Evolutionary conservation across 2,329 filamentous ascomycete genomes (phyloP), one percentile per base, ranked within the genome.

Genomic region (Mariannaea elegans): DNA sequence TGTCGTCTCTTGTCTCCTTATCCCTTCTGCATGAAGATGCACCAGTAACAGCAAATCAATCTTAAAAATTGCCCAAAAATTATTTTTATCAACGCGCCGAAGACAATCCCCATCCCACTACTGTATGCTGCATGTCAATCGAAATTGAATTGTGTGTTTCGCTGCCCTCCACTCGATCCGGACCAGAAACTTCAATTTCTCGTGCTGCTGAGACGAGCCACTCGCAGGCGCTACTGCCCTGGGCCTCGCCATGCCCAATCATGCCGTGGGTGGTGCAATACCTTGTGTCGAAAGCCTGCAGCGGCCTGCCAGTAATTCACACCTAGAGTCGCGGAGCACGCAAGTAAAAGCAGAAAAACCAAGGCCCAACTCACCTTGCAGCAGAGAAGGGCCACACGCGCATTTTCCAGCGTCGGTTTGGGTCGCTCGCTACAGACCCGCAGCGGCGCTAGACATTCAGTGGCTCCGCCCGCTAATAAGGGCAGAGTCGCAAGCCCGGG

Each of bases 391-490:
- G 7, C 16, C 39, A 42, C 57, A 45, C 34, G 54, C 42, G 36
- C 48, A 52, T 18, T 50, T 46, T 39, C 18, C 54, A 61, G 61
- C 55, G 56, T 31, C 58, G 63, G 59, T 55, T 56, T 69, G 65
- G 58, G 58, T 39, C 57, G 27, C 36, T 49, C 46, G 53, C 61
- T 54, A 48, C 54, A 66, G 66, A 63, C 68, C 66, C 62, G 65
- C 67, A 59, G 65, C 44, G 60, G 67, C 70, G 66, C 67, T 72
- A 70, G 62, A 59, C 56, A 21, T 61, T 58, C 64, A 68, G 70
- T 67, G 63, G 49, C 63, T 63, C 65, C 65, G 62, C 65, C 63
- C 63, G 59, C 68, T 71, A 68, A 71, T 65, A 61, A 65, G 64
- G 59, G 56, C 44, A 65, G 48, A 64, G 38, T 61, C 59, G 55